Evolutionary conservation across 2,329 filamentous ascomycete species (phyloP).

Genomic region (Penicillium sp.): DNA sequence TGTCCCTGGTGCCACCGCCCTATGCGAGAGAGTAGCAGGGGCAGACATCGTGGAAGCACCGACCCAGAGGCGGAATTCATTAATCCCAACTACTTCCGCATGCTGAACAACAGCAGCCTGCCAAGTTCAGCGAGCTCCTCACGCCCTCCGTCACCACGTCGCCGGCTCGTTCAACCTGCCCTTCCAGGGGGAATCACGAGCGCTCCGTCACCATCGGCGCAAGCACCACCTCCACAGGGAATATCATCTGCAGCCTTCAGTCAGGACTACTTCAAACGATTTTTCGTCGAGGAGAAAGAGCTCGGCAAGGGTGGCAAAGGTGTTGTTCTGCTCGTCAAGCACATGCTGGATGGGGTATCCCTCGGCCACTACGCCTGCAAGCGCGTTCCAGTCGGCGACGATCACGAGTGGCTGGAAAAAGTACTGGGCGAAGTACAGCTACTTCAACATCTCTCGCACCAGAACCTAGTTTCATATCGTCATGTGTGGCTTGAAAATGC

Average conservation of each 20-base stretch:
- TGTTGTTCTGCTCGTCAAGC: conserved; percentile 89
- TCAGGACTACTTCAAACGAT: conserved; percentile 87
- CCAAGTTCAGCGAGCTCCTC: conserved; percentile 53
- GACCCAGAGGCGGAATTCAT: conserved; percentile 69
- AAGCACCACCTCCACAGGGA: conserved; percentile 59
- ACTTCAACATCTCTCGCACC: conserved; percentile 86
- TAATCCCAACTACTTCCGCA: conserved; percentile 91
- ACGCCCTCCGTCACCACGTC: conserved; percentile 54
- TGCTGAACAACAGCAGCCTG: conserved; percentile 69
- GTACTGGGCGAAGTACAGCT: conserved; percentile 91
- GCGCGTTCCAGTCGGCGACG: conserved; percentile 90
- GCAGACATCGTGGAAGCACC: conserved; percentile 34
- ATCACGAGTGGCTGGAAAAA: conserved; percentile 94
- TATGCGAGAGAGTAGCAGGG: conserved; percentile 56
- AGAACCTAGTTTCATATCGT: conserved; percentile 93
- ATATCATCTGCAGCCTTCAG: conserved; percentile 89
- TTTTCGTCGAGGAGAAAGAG: conserved; percentile 87
- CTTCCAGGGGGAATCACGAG: conserved; percentile 51
- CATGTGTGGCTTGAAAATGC: conserved; percentile 97
- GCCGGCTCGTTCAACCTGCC: conserved; percentile 52
- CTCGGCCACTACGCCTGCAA: conserved; percentile 96
- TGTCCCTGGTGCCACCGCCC: conserved; percentile 92
- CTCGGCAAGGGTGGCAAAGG: conserved; percentile 91
- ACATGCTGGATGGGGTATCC: conserved; percentile 85
- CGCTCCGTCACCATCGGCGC: conserved; percentile 49